These are phyloP conservation scores for Funneliformis geosporum DNA, from an alignment of 192 early-diverging fungal species.

Conservation along the genomic window DNA sequence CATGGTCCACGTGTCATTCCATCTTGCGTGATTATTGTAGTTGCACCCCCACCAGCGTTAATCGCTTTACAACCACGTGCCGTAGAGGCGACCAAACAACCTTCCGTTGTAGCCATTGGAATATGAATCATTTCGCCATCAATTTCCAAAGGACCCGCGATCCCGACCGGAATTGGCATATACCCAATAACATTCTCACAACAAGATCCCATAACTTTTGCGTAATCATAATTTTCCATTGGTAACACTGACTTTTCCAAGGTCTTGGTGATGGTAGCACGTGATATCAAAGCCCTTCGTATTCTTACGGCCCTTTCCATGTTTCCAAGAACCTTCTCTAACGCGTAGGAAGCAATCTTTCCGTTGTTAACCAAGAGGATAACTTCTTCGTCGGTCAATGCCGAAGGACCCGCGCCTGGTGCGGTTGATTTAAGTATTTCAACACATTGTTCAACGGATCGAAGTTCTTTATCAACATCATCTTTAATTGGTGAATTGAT, in stretches of 20 bases:
- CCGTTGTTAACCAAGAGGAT: constrained; percentile 67
- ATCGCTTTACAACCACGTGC: constrained; percentile 96
- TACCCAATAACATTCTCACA: constrained; percentile 97
- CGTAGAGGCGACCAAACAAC: constrained; percentile 85
- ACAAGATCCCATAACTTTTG: constrained; percentile 86
- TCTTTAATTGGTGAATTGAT: not conserved
- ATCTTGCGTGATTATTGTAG: constrained; percentile 75
- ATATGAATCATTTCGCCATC: constrained; percentile 82
- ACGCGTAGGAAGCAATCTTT: constrained; percentile 79
- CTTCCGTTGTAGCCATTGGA: constrained; percentile 97
- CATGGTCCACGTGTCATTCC: constrained; percentile 94
- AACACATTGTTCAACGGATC: constrained; percentile 49
- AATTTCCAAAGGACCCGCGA: constrained; percentile 85
- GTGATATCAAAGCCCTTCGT: constrained; percentile 75
- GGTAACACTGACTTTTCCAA: constrained; percentile 72
- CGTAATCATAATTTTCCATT: constrained; percentile 85
- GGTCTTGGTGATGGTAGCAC: constrained; percentile 62
- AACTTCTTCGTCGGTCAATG: constrained; percentile 76
- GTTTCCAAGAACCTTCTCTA: constrained; percentile 83
- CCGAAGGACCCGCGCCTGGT: constrained; percentile 41
- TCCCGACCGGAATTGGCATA: constrained; percentile 88
- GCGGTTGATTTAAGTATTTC: constrained; percentile 39
- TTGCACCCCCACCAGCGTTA: constrained; percentile 80
- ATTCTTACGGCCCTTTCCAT: constrained; percentile 83
- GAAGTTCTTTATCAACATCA: constrained; percentile 19